Evolutionary conservation across 2,329 filamentous ascomycete species (phyloP), one percentile per base, ranked within the genome.

Genomic region (Pochonia chlamydosporia): DNA sequence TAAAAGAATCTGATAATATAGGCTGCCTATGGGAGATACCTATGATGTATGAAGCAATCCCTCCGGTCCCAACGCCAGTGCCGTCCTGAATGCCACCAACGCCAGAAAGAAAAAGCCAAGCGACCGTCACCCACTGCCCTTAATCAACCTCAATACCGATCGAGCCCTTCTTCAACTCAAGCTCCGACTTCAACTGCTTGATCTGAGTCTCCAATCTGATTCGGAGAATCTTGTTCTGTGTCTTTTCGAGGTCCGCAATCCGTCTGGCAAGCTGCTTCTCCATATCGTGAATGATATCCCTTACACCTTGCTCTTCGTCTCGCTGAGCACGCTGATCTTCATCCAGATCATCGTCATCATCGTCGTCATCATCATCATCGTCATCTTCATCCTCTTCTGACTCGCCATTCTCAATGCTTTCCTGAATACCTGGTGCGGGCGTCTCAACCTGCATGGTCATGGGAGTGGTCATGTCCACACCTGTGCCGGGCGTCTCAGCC

Each of bases 231-330:
- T 67, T 66, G 56, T 74, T 75, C 4, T 59, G 60, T 23, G 70
- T 70, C 35, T 61, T 65, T 16, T 65, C 64, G 42, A 75, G 63
- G 53, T 76, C 70, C 5, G 62, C 64, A 54, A 75, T 66, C 46
- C 72, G 66, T 30, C 63, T 61, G 31, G 67, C 65, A 16, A 80
- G 69, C 56, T 75, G 68, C 58, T 71, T 75, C 60, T 77, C 69
- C 49, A 81, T 67, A 44, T 75, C 70, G 42, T 70, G 66, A 44
- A 80, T 74, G 52, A 80, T 77, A 54, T 76, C 75, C 54, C 74
- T 72, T 51, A 79, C 72, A 50, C 77, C 76, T 52, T 77, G 72
- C 51, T 74, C 68, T 51, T 78, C 71, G 40, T 78, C 73, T 18
- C 68, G 66, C 46, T 69, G 65, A 3, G 72, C 71, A 36, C 72